These are phyloP conservation scores for Oryza australiensis DNA, from an alignment of 176 grass and related monocot genomes.

Conservation along the genomic window DNA sequence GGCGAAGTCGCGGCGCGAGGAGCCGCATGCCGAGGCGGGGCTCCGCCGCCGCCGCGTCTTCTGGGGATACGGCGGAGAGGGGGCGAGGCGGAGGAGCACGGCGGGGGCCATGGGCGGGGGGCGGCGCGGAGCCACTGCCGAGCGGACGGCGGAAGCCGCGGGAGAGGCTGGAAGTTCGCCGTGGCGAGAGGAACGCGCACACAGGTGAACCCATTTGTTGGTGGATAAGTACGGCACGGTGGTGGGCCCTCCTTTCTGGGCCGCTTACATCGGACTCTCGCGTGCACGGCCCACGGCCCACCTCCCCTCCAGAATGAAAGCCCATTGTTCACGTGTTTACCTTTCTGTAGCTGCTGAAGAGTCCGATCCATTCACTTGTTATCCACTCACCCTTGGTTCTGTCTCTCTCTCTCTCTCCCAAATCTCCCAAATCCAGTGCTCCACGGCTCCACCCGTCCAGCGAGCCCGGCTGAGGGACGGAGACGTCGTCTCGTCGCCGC, in stretches of 20 bases:
- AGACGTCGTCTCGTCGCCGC: no score
- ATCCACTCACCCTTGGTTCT: neutral
- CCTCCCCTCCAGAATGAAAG: no score
- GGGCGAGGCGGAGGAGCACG: slow-evolving; percentile 45
- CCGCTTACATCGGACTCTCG: no score
- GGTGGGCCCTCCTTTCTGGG: no score
- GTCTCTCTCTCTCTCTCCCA: no score
- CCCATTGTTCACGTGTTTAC: no score
- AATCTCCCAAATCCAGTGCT: neutral
- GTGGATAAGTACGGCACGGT: slow-evolving; percentile 17
- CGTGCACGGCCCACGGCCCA: no score
- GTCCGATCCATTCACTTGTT: neutral
- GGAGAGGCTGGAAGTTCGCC: neutral
- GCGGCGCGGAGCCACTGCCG: slow-evolving; percentile 27
- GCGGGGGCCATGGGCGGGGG: slow-evolving; percentile 58
- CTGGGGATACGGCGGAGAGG: slow-evolving; percentile 20
- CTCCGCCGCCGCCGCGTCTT: slow-evolving; percentile 11
- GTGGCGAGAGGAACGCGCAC: neutral
- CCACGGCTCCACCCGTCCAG: no score
- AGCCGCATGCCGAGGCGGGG: slow-evolving; percentile 14
- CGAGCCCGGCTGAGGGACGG: neutral
- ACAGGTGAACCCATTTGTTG: neutral
- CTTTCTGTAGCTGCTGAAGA: no score
- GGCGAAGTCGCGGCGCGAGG: slow-evolving; percentile 56
- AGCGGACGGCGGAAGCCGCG: neutral